phyloP scores from a whole-genome alignment of 805 yeast genomes.

The Saturnispora mendoncae region DNA sequence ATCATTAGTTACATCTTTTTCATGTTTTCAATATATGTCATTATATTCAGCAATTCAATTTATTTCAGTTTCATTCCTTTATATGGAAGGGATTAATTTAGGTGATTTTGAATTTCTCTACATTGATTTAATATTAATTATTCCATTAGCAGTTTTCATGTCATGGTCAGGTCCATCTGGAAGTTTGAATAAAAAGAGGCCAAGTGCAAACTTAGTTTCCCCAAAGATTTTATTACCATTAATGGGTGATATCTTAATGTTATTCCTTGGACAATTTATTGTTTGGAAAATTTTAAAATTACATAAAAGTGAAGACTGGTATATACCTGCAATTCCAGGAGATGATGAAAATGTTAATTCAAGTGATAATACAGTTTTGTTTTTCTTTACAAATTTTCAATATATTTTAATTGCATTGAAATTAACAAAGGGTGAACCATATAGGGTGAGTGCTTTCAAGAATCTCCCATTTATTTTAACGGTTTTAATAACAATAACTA shows the following conservation, averaged over 20 bases:
- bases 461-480: conserved; percentile 68
- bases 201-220: conserved; percentile 89
- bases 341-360: conserved; percentile 75
- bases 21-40: conserved; percentile 97
- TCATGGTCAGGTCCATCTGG: conserved; percentile 87
- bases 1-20: conserved; percentile 86
- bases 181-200: conserved; percentile 58
- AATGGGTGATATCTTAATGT: conserved; percentile 61
- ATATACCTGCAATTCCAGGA: conserved; percentile 69
- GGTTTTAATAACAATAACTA: conserved; percentile 37
- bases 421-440: conserved; percentile 91
- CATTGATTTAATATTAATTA: conserved; percentile 82
- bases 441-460: conserved; percentile 62
- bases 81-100: conserved; percentile 80
- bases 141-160: conserved; percentile 95
- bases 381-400: conserved; percentile 77
- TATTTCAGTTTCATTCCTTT: conserved; percentile 73
- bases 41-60: conserved; percentile 95
- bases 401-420: conserved; percentile 77
- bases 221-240: conserved; percentile 80
- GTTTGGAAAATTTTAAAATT: conserved; percentile 49
- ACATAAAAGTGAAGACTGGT: conserved; percentile 56
- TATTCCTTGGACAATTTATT: conserved; percentile 54
- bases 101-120: conserved; percentile 96
- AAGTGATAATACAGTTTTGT: conserved; percentile 83